Evolutionary conservation across 106 monocot genomes (phyloP), one percentile per base, ranked within the genome.

Genomic region (Vanilla planifolia): DNA sequence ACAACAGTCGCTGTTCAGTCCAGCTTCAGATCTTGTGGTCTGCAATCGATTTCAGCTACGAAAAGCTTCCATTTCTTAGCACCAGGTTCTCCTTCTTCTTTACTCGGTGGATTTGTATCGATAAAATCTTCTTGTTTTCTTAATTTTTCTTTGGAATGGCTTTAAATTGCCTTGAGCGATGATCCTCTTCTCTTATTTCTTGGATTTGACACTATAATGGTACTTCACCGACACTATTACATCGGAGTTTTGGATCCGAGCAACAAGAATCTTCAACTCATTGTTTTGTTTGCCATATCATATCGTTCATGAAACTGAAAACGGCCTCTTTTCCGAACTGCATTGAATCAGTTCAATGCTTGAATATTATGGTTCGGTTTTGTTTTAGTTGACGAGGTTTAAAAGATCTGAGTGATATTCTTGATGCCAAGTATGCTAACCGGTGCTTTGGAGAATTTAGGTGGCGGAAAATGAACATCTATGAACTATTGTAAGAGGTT

Each of bases 1-100:
- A n/a, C n/a, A n/a, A n/a, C n/a, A n/a, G n/a, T n/a, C n/a, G n/a
- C n/a, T n/a, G n/a, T n/a, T n/a, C 48, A 10, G 25, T 48, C 3
- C 24, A n/a, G 24, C 21, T 48, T 48, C 48, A 48, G 48, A 48
- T 48, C 48, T 48, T 5, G 44, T 45, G 44, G 20, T 16, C 44
- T 45, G 44, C 44, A 17, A 45, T 17, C 19, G 44, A 45, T 45
- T 45, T 45, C 48, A n/a, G 48, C 24, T n/a, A 9, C 2, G n/a
- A n/a, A 48, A 25, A 3, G 21, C 24, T 48, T 48, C 48, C 48
- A 48, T 48, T 48, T 23, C 44, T 19, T 48, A 48, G 21, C 25
- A 24, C 25, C 21, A 48, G 48, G 48, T 48, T 2, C 1, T 23
- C 25, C 1, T 48, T 24, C 25, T 3, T 45, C 44, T 17, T 20